Percentiles rank a stretch among this genome's conserved stretches.
These are phyloP conservation scores for Didymosphaeria variabile DNA, from an alignment of 2,329 filamentous ascomycete genomes.

Conservation along the genomic window DNA sequence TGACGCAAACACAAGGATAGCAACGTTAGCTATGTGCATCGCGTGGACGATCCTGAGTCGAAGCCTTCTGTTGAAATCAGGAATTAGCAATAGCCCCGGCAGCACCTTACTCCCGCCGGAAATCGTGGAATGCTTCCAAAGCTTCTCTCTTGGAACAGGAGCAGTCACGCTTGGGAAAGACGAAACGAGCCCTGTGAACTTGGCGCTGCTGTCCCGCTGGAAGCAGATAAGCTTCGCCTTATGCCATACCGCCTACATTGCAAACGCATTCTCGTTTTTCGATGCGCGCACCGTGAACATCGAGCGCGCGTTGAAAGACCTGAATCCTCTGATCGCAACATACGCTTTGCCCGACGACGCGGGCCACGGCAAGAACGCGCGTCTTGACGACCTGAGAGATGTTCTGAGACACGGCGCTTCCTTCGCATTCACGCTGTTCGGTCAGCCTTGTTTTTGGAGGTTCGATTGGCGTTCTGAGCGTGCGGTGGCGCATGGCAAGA, in stretches of 20 bases:
- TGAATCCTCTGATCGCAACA: slow-evolving; percentile 22
- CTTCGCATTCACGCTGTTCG: slow-evolving; percentile 26
- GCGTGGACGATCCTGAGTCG: slow-evolving; percentile 23
- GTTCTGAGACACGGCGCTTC: slow-evolving; percentile 20
- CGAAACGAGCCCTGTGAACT: slow-evolving; percentile 17
- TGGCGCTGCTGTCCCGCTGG: slow-evolving; percentile 24
- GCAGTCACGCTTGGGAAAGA: slow-evolving; percentile 13
- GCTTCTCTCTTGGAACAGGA: slow-evolving; percentile 20
- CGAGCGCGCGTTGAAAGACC: slow-evolving; percentile 26
- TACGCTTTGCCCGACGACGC: slow-evolving; percentile 17
- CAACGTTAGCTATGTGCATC: slow-evolving; percentile 23
- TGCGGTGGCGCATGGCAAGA: slow-evolving; percentile 15
- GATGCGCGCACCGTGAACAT: slow-evolving; percentile 26
- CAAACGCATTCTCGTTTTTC: slow-evolving; percentile 23
- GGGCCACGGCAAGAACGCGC: slow-evolving; percentile 10
- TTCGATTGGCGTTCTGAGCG: slow-evolving; percentile 25
- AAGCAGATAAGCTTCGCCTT: slow-evolving; percentile 24
- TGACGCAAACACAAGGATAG: slow-evolving; percentile 15
- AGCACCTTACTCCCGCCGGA: slow-evolving; percentile 27
- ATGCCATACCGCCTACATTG: slow-evolving; percentile 22
- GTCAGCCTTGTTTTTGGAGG: slow-evolving; percentile 25
- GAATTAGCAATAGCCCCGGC: slow-evolving; percentile 21
- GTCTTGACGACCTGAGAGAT: slow-evolving; percentile 19
- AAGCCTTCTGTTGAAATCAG: slow-evolving; percentile 25
- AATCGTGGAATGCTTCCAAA: slow-evolving; percentile 27